Percentiles rank a stretch among this genome's conserved stretches.
These are phyloP conservation scores for Colletotrichum cuscutae DNA, from an alignment of 2,329 filamentous ascomycete genomes.

Conservation along the genomic window DNA sequence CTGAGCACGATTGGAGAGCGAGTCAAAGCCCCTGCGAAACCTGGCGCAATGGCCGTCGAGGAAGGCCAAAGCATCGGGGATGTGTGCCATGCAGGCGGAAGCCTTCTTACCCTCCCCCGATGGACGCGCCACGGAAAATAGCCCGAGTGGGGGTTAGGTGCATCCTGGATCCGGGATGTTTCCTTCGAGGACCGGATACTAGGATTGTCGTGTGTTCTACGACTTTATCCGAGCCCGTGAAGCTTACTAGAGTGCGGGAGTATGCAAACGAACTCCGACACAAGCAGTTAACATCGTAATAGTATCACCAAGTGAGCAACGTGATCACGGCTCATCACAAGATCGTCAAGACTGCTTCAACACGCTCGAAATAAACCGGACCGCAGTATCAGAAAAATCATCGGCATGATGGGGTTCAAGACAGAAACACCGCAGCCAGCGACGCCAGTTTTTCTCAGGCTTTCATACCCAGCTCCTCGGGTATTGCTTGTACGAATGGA, in stretches of 20 bases:
- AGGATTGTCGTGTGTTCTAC: background rate
- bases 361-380: too few relatives aligned
- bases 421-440: constrained; percentile 46
- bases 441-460: constrained; percentile 44
- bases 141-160: background rate
- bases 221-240: too few relatives aligned
- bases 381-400: too few relatives aligned
- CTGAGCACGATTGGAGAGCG: background rate
- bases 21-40: background rate
- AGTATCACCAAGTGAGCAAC: background rate
- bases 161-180: too few relatives aligned
- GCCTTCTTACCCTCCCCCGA: background rate
- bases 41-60: background rate
- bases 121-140: background rate
- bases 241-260: background rate
- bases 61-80: background rate
- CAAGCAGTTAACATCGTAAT: background rate
- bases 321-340: background rate
- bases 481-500: constrained; percentile 53
- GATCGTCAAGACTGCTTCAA: too few relatives aligned
- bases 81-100: background rate
- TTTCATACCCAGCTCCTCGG: constrained; percentile 52
- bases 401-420: background rate
- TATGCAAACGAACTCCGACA: too few relatives aligned
- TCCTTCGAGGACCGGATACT: background rate